Base-by-base conservation (phyloP, 345 rosid genomes). In the Capsella bursapastoris region DNA sequence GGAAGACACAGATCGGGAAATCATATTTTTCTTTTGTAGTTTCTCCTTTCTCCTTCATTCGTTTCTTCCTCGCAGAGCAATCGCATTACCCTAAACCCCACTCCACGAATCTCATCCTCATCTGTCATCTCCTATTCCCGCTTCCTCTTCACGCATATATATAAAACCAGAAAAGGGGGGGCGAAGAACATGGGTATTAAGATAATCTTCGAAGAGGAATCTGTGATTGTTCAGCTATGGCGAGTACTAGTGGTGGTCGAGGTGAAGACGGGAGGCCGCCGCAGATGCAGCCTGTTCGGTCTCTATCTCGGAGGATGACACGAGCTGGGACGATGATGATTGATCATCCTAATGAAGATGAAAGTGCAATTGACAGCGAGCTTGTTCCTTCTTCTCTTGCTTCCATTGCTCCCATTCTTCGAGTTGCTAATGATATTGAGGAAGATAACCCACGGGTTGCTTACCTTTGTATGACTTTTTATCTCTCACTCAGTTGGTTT, bases 401-500 rank as follows among this genome's bases (percentile, higher is more conserved):
- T 8, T 27, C 63, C 13, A 80, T 90, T 65, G 90, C 78, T 66
- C 96, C 94, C 0, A 80, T 90, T 81, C 98, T 96, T 56, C 93
- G 99, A 9, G 99, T 90, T 0, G 99, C 98, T 61, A 96, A 92
- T 79, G 99, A 90, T 59, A 78, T 96, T 35, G 83, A 92, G 70
- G 1, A 63, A 31, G 89, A 90, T 0, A 92, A 96, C 57, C 83
- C 85, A 0, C 81, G 98, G 59, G 97, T 96, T 64, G 98, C 97
- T 6, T 89, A 92, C 79, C 90, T 95, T 58, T 92, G 99, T 95
- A 76, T 78, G 87, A 32, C 59, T 34, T 37, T 38, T 9, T 3
- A 38, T 38, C 43, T 38, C 12, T 15, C 34, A 3, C 7, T n/a
- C 45, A 3, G n/a, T 48, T 37, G 15, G 25, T 16, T 27, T 72